phyloP scores from a whole-genome alignment of 2,329 filamentous ascomycete genomes.

The Chaetomiaceae sp. region DNA sequence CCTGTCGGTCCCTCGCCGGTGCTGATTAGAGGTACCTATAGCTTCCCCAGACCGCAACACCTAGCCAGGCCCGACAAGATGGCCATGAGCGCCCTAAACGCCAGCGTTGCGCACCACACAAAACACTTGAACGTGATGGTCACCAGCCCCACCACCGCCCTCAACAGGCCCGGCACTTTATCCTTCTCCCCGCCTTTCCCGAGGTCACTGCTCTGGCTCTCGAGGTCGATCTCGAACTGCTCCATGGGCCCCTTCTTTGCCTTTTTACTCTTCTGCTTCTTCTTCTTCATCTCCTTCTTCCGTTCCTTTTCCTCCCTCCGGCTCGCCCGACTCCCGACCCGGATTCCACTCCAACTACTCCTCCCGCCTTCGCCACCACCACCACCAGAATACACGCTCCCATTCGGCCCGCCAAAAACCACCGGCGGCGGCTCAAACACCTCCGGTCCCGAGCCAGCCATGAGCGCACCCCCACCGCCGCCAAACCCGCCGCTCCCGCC shows the following conservation, averaged over 20 bases:
- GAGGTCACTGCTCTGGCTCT: slow-evolving; percentile 53
- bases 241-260: slow-evolving; percentile 42
- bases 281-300: slow-evolving; percentile 26
- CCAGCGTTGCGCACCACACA: slow-evolving; percentile 54
- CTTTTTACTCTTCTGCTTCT: slow-evolving; percentile 26
- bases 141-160: slow-evolving; percentile 47
- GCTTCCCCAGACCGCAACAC: slow-evolving; percentile 25
- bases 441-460: no score
- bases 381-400: slow-evolving; percentile 16
- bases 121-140: slow-evolving; percentile 53
- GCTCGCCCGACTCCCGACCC: slow-evolving; percentile 23
- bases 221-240: slow-evolving; percentile 58
- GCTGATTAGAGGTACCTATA: neutral
- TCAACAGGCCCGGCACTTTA: slow-evolving; percentile 47
- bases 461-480: slow-evolving; percentile 10
- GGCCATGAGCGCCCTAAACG: slow-evolving; percentile 47
- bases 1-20: neutral
- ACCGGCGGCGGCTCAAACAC: slow-evolving; percentile 56
- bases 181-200: slow-evolving; percentile 39
- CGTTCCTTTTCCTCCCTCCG: slow-evolving; percentile 25
- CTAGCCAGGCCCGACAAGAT: slow-evolving; percentile 19
- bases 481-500: slow-evolving; percentile 19
- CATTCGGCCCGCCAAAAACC: slow-evolving; percentile 23
- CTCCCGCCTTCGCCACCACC: slow-evolving; percentile 24
- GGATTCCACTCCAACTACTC: slow-evolving; percentile 31